phyloP scores from a whole-genome alignment of 2,329 filamentous ascomycete genomes.

The Alternaria gaisen region DNA sequence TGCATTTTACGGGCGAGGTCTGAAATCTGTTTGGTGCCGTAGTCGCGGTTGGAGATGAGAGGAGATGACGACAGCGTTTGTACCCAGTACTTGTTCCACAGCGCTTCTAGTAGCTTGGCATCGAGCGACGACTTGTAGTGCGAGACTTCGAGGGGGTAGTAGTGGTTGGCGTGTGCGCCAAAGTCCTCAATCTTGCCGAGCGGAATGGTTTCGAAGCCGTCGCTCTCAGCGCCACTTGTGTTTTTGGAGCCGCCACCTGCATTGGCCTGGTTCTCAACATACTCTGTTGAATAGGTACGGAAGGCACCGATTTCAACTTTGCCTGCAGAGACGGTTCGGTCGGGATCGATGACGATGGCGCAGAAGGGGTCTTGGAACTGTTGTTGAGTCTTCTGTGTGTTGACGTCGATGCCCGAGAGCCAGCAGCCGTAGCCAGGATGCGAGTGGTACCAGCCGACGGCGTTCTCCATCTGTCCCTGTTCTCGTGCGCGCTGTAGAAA shows the following conservation, averaged over 20 bases:
- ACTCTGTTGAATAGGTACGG: constrained; percentile 82
- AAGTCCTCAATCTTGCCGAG: constrained; percentile 96
- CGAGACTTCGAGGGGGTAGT: constrained; percentile 90
- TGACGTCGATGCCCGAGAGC: constrained; percentile 95
- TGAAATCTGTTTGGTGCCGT: constrained; percentile 88
- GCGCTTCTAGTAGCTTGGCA: constrained; percentile 80
- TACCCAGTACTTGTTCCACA: constrained; percentile 99
- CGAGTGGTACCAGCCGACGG: constrained; percentile 97
- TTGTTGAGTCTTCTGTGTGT: constrained; percentile 87
- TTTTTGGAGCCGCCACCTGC: constrained; percentile 41
- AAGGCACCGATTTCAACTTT: constrained; percentile 99
- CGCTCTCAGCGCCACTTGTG: constrained; percentile 55
- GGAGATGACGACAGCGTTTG: constrained; percentile 92
- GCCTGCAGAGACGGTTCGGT: constrained; percentile 91
- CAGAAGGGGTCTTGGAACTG: constrained; percentile 88
- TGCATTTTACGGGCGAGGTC: constrained; percentile 86
- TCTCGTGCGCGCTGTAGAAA: constrained; percentile 81
- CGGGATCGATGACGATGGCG: constrained; percentile 94
- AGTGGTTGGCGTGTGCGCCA: constrained; percentile 87
- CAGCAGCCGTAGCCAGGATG: constrained; percentile 98
- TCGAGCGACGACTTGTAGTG: constrained; percentile 96
- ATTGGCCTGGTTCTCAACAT: constrained; percentile 59
- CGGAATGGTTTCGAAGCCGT: constrained; percentile 80
- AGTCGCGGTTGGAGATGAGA: constrained; percentile 90
- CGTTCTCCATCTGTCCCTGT: constrained; percentile 83